A percentile compares a stretch with the other conserved stretches of the same genome.
Evolutionary conservation across 129 eudicot genomes (phyloP).

Genomic region (Erigeron canadensis): DNA sequence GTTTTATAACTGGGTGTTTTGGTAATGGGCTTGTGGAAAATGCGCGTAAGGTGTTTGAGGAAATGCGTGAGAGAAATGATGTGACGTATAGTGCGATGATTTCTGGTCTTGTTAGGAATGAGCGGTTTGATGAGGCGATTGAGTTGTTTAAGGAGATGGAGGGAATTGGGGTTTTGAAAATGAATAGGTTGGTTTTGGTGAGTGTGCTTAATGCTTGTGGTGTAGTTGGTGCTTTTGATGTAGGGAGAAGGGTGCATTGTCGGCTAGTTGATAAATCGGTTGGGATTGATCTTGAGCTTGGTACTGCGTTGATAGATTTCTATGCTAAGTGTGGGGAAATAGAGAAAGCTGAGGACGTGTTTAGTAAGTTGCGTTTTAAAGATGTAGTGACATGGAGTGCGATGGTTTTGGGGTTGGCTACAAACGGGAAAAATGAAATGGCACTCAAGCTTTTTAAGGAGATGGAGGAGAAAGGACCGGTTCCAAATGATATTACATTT

Average conservation of each 20-base stretch:
- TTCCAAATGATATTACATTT: constrained; percentile 43
- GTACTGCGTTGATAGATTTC: constrained; percentile 38
- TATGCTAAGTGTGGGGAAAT: constrained; percentile 42
- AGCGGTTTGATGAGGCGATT: constrained; percentile 27
- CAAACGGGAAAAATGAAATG: constrained; percentile 34
- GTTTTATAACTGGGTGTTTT: constrained; percentile 43
- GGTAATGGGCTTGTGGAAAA: constrained; percentile 36
- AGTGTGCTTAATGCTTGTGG: constrained; percentile 37
- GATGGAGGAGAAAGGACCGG: constrained; percentile 40
- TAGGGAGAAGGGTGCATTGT: constrained; percentile 25
- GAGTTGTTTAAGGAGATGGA: constrained; percentile 17
- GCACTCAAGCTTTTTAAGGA: constrained; percentile 37
- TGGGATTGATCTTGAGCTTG: constrained; percentile 24
- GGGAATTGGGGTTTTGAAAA: background rate
- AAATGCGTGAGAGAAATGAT: constrained; percentile 39
- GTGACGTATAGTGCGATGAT: constrained; percentile 45
- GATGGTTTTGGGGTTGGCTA: constrained; percentile 43
- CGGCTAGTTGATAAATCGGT: constrained; percentile 12
- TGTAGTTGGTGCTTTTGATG: constrained; percentile 31
- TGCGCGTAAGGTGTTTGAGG: constrained; percentile 45
- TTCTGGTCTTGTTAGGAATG: constrained; percentile 38
- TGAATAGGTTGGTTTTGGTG: constrained; percentile 25
- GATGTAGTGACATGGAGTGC: constrained; percentile 51
- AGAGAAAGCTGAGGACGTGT: constrained; percentile 29
- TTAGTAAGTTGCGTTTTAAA: constrained; percentile 24